Conservation (phyloP, 106 monocot species). For the Alisma plantagoaquatica region DNA sequence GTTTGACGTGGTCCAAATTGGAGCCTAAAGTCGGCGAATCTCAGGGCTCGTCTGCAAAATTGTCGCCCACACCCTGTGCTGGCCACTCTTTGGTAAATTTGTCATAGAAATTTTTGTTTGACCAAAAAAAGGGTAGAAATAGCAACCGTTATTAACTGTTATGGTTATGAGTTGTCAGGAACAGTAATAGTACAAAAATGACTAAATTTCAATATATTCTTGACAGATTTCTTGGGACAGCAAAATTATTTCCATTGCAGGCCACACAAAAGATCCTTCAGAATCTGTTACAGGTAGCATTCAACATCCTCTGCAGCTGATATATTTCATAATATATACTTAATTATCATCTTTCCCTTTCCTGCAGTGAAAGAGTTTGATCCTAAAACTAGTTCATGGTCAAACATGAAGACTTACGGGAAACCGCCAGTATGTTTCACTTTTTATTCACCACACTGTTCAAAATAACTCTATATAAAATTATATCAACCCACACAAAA, state of each 20-base stretch:
- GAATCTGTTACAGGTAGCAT: constrained; percentile 71
- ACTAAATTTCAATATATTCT: neutral
- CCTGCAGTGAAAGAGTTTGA: constrained; percentile 91
- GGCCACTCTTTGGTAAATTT: constrained; percentile 89
- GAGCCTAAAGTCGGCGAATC: constrained; percentile 39
- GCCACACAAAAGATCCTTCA: constrained; percentile 97
- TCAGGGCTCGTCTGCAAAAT: constrained; percentile 16
- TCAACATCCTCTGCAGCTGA: neutral
- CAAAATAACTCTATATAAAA: no score
- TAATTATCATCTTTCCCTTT: constrained; percentile 5
- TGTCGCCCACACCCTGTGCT: constrained; percentile 56
- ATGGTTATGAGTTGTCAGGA: neutral
- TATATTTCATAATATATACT: neutral
- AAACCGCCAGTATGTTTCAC: constrained; percentile 65
- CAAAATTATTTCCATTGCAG: constrained; percentile 83
- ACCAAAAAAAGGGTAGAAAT: no score
- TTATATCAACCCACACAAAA: no score
- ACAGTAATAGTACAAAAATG: neutral
- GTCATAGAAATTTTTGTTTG: neutral
- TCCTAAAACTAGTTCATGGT: constrained; percentile 75
- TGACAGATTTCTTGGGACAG: constrained; percentile 71
- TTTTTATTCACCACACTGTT: neutral
- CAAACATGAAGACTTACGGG: constrained; percentile 82
- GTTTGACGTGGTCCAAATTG: constrained; percentile 83
- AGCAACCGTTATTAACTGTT: neutral